These are phyloP conservation scores for Ensete glaucum DNA, from an alignment of 176 grass and related monocot genomes.

Conservation along the genomic window DNA sequence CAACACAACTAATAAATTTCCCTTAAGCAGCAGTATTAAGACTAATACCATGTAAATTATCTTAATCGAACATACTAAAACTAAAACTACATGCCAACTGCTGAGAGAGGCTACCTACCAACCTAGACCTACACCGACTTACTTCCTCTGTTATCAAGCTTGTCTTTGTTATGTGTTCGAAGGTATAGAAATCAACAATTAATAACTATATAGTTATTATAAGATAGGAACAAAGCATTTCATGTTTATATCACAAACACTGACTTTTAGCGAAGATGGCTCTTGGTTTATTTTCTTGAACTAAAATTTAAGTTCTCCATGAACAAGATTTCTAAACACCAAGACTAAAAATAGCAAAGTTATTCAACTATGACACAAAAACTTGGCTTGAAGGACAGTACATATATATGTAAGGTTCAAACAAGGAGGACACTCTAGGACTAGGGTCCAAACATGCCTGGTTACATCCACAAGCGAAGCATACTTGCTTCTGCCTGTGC, in stretches of 20 bases:
- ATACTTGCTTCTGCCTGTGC: neutral
- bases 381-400: neutral
- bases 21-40: too few relatives aligned
- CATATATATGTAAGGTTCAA: neutral
- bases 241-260: neutral
- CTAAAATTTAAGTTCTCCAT: neutral
- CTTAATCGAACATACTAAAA: neutral
- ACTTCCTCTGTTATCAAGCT: neutral
- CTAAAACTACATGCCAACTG: neutral
- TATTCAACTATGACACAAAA: neutral
- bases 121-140: neutral
- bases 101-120: neutral
- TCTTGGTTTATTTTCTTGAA: neutral
- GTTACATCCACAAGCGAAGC: neutral
- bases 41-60: too few relatives aligned
- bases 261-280: neutral
- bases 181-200: too few relatives aligned
- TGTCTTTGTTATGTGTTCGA: too few relatives aligned
- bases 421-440: neutral
- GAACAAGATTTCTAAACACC: neutral
- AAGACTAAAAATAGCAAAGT: neutral
- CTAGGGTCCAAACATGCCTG: neutral
- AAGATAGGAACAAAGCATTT: neutral
- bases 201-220: too few relatives aligned
- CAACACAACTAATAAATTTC: neutral